Conservation (phyloP, 2,329 filamentous ascomycete genomes). For the Talaromyces sp. region DNA sequence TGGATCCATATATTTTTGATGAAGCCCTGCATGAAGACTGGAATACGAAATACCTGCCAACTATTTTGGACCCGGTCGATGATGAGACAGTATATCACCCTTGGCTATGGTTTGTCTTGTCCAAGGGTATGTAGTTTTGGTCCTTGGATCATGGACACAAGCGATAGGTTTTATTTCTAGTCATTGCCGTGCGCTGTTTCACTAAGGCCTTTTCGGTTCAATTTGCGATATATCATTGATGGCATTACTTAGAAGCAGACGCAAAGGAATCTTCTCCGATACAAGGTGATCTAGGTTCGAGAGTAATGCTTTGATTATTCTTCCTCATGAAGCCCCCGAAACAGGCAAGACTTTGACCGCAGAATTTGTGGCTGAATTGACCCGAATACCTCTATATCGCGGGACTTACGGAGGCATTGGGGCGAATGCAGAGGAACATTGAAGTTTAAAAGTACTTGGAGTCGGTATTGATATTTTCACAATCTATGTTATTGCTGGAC, state of each 20-base stretch:
- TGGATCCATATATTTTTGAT: slow-evolving; percentile 20
- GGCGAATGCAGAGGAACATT: slow-evolving; percentile 34
- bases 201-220: not conserved
- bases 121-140: not conserved
- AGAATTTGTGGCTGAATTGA: slow-evolving; percentile 48
- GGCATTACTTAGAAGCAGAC: not conserved
- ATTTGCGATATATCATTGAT: not conserved
- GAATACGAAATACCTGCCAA: slow-evolving; percentile 23
- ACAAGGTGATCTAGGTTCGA: not conserved
- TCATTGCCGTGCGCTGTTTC: not conserved
- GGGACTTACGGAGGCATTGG: slow-evolving; percentile 49
- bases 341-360: slow-evolving; percentile 52
- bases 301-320: slow-evolving; percentile 39
- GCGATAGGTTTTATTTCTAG: not conserved
- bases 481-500: slow-evolving; percentile 7
- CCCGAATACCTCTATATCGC: slow-evolving; percentile 47
- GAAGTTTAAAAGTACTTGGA: slow-evolving; percentile 28
- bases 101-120: slow-evolving; percentile 23
- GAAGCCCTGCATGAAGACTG: slow-evolving; percentile 22
- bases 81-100: slow-evolving; percentile 24
- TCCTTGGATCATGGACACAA: not conserved
- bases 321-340: slow-evolving; percentile 49
- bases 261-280: not conserved
- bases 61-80: slow-evolving; percentile 24
- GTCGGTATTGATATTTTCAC: slow-evolving; percentile 17